Percentiles rank a stretch among this genome's conserved stretches.
Evolutionary conservation across 140 eudicot genomes (phyloP).

Genomic region (Artemisia princeps): DNA sequence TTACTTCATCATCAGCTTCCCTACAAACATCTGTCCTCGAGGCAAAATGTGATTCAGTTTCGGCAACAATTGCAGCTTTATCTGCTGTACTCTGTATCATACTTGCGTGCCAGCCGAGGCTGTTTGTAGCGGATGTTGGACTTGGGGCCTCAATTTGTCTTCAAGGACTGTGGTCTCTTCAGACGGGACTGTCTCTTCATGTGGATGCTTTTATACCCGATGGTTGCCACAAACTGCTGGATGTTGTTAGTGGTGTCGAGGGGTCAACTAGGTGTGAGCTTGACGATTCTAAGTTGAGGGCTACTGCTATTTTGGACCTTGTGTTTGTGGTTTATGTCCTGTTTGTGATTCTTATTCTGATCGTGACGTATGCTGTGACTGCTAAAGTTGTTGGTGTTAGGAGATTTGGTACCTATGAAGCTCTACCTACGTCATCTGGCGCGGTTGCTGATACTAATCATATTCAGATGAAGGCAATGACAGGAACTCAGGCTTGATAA

Average conservation of each 20-base stretch:
- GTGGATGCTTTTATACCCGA: slow-evolving; percentile 84
- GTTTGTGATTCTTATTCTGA: slow-evolving; percentile 45
- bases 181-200: slow-evolving; percentile 65
- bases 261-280: slow-evolving; percentile 84
- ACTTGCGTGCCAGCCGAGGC: slow-evolving; percentile 61
- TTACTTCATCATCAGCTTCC: slow-evolving; percentile 54
- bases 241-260: slow-evolving; percentile 72
- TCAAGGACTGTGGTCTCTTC: slow-evolving; percentile 79
- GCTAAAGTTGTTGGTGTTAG: slow-evolving; percentile 53
- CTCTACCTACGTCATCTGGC: slow-evolving; percentile 50
- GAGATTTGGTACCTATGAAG: slow-evolving; percentile 76
- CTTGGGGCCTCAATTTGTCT: slow-evolving; percentile 55
- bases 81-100: slow-evolving; percentile 44
- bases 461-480: slow-evolving; percentile 74
- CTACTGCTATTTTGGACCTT: slow-evolving; percentile 65
- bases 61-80: slow-evolving; percentile 48
- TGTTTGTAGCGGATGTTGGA: slow-evolving; percentile 59
- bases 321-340: slow-evolving; percentile 62
- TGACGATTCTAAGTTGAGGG: slow-evolving; percentile 77
- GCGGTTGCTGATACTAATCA: slow-evolving; percentile 44
- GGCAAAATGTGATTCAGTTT: slow-evolving; percentile 60
- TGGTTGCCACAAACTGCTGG: slow-evolving; percentile 81
- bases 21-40: slow-evolving; percentile 65
- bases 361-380: slow-evolving; percentile 43
- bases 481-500: slow-evolving; percentile 71